These are phyloP conservation scores for Fraxinus paxiana DNA, from an alignment of 305 asterid species.

Conservation along the genomic window DNA sequence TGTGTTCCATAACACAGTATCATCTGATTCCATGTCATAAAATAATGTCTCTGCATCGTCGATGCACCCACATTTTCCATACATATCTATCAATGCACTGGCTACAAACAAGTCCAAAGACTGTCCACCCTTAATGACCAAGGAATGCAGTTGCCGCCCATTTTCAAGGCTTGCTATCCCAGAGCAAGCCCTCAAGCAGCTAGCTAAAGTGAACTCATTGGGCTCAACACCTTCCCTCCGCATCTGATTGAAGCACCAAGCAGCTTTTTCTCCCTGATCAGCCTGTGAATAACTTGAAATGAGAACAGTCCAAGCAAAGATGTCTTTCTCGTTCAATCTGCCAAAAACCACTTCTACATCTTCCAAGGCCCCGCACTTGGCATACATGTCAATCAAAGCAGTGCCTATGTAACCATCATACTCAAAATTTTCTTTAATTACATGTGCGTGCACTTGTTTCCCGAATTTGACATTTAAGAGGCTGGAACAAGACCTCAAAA, in stretches of 20 bases:
- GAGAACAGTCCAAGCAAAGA: constrained; percentile 63
- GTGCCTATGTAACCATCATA: constrained; percentile 55
- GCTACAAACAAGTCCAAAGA: constrained; percentile 49
- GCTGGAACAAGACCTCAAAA: constrained; percentile 62
- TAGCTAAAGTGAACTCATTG: constrained; percentile 68
- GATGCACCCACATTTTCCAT: constrained; percentile 73
- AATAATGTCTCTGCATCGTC: constrained; percentile 63
- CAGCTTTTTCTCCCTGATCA: constrained; percentile 67
- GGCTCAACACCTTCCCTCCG: constrained; percentile 56
- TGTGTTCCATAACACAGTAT: constrained; percentile 79
- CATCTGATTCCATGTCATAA: constrained; percentile 31
- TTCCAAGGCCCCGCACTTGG: constrained; percentile 56
- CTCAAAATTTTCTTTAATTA: constrained; percentile 44
- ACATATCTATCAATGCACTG: constrained; percentile 72
- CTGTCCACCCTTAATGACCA: constrained; percentile 54
- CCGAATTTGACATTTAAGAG: constrained; percentile 46
- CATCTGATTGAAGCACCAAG: constrained; percentile 59
- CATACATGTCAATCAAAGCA: constrained; percentile 71
- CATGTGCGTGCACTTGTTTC: constrained; percentile 67
- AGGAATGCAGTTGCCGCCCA: constrained; percentile 70
- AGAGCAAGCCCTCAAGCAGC: constrained; percentile 68
- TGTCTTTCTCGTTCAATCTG: constrained; percentile 50
- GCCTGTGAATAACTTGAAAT: constrained; percentile 60
- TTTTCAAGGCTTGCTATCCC: constrained; percentile 60
- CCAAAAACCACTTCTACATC: constrained; percentile 52